Evolutionary conservation across 1,284 basidiomycete genomes (phyloP), one percentile per base, ranked within the genome.

Genomic region (Moesziomyces sp.): DNA sequence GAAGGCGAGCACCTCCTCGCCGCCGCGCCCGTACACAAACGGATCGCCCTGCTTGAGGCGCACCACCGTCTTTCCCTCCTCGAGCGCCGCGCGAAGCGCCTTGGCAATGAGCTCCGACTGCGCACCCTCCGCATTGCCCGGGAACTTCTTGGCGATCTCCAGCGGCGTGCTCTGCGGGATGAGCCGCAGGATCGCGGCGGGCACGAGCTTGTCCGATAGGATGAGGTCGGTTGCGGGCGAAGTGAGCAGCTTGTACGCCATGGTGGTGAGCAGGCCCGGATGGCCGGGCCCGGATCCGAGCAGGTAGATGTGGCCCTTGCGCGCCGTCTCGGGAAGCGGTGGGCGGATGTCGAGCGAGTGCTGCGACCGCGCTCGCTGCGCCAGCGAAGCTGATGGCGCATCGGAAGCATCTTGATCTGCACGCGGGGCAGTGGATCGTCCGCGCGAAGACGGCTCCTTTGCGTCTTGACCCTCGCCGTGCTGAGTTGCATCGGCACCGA

Each of bases 31-130:
- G 81, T 97, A 99, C 0, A 99, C 90, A 30, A 92, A 92, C 1
- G 96, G 96, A 84, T 98, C 96, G 28, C 96, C 96, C 87, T 98
- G 96, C 86, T 99, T 98, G 16, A 99, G 88, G 40, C 96, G 87
- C 23, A 99, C 92, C 34, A 99, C 94, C 3, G 89, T 91, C 78
- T 94, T 86, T 0, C 96, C 96, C 11, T 88, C 87, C 11, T 87
- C 87, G 34, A 85, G 86, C 0, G 93, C 93, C 11, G 90, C 94
- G 52, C 91, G 90, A 3, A 97, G 86, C 0, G 94, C 96, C 10
- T 91, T 89, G 68, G 92, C 89, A 92, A 97, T 96, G 86, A 98
- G 89, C 85, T 98, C 96, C 49, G 88, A 89, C 84, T 98, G 96
- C 0, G 94, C 94, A 21, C 92, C 91, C 57, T 98, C 96, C 1